These are phyloP conservation scores for Xylaria sp. DNA, from an alignment of 495 filamentous ascomycete genomes.

Conservation along the genomic window DNA sequence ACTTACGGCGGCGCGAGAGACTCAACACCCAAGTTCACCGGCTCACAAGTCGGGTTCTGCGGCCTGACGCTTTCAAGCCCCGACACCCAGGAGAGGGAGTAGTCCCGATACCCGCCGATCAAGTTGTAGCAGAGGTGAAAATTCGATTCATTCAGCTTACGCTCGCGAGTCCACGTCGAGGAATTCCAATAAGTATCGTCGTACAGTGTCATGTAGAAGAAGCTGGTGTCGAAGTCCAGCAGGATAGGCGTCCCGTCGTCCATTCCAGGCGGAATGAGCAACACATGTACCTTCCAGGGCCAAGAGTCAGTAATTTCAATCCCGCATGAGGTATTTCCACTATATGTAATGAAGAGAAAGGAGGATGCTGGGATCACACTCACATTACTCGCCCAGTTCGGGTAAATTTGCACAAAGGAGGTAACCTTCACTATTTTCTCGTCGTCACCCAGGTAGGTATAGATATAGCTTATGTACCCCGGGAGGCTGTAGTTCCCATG, in stretches of 20 bases:
- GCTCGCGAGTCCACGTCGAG: neutral
- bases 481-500: neutral
- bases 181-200: slow-evolving; percentile 24
- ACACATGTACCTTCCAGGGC: neutral
- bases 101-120: slow-evolving; percentile 27
- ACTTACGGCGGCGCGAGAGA: slow-evolving; percentile 5
- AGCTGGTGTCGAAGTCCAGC: slow-evolving; percentile 12
- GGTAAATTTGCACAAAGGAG: slow-evolving; percentile 20
- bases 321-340: too few species aligned
- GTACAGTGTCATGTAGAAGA: slow-evolving; percentile 21
- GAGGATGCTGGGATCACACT: neutral
- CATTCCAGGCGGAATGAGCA: slow-evolving; percentile 11
- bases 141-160: neutral
- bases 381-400: slow-evolving; percentile 26
- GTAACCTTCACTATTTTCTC: slow-evolving; percentile 7
- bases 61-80: slow-evolving; percentile 2
- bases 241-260: slow-evolving; percentile 14
- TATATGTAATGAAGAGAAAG: neutral
- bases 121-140: slow-evolving; percentile 28
- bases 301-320: neutral
- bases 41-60: slow-evolving; percentile 28
- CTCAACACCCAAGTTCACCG: slow-evolving; percentile 23
- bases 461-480: slow-evolving; percentile 22
- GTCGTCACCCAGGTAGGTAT: neutral
- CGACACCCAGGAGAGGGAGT: slow-evolving; percentile 23